These are phyloP conservation scores for Chloromonas sp. DNA, from an alignment of 163 green algal species.

Conservation along the genomic window DNA sequence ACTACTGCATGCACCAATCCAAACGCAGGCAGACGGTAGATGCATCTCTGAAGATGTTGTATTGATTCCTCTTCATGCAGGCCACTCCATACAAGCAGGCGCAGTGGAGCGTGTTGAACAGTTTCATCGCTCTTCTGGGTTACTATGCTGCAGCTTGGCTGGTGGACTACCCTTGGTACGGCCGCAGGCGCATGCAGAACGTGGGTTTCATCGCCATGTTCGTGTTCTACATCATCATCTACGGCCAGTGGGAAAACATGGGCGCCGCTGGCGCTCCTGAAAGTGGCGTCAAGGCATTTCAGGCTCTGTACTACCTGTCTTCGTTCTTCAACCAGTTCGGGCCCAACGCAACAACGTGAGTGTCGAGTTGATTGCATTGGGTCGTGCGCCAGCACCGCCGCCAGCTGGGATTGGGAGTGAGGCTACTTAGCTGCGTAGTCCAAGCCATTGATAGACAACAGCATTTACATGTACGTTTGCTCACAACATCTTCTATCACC, in stretches of 20 bases:
- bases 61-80: not conserved
- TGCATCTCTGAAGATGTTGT: not conserved
- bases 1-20: too few species aligned
- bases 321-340: slow-evolving; percentile 6
- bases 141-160: slow-evolving; percentile 73
- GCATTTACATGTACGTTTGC: too few species aligned
- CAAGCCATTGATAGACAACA: not conserved
- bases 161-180: slow-evolving; percentile 60
- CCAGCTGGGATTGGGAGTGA: too few species aligned
- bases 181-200: slow-evolving; percentile 57
- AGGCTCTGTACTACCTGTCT: slow-evolving; percentile 1
- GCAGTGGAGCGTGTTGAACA: slow-evolving; percentile 63
- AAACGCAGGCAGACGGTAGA: not conserved
- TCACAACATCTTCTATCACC: not conserved
- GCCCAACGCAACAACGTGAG: not conserved
- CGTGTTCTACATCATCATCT: slow-evolving; percentile 28
- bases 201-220: slow-evolving; percentile 50
- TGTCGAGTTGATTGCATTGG: too few species aligned
- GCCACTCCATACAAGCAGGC: slow-evolving; percentile 17
- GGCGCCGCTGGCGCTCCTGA: not conserved
- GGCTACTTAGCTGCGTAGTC: not conserved
- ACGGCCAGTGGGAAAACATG: not conserved
- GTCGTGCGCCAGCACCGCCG: too few species aligned
- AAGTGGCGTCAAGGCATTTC: not conserved
- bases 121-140: slow-evolving; percentile 50